Conservation (phyloP, 176 grass and related monocot species). For the Aegilops sharonensis region DNA sequence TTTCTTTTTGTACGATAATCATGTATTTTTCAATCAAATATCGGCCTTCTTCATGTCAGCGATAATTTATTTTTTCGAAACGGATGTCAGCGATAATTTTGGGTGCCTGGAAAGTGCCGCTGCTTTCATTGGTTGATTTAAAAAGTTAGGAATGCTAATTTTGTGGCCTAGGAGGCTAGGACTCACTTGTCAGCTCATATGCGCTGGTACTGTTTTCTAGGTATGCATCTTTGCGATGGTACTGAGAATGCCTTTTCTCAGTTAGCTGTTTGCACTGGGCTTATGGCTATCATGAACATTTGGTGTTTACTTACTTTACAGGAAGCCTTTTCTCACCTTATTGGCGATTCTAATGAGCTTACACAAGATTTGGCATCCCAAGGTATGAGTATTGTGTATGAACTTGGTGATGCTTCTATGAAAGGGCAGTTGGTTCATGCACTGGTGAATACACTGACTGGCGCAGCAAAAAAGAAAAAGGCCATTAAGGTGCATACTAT, state of each 20-base stretch:
- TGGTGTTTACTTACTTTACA: slow-evolving; percentile 45
- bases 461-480: slow-evolving; percentile 86
- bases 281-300: neutral
- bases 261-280: neutral
- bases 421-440: slow-evolving; percentile 86
- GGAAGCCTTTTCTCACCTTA: slow-evolving; percentile 93
- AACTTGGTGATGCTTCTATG: slow-evolving; percentile 94
- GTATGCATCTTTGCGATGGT: neutral
- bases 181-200: neutral
- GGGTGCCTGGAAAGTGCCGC: neutral
- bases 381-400: slow-evolving; percentile 99
- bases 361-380: slow-evolving; percentile 98
- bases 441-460: slow-evolving; percentile 87
- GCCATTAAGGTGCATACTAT: slow-evolving; percentile 65
- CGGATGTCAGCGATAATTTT: neutral
- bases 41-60: neutral
- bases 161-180: neutral
- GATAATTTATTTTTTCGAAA: neutral
- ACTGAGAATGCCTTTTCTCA: neutral
- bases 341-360: slow-evolving; percentile 95
- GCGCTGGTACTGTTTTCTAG: neutral
- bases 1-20: neutral
- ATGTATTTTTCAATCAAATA: neutral
- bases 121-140: neutral
- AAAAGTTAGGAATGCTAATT: neutral